Percentiles rank a stretch among this genome's conserved stretches.
Conservation (phyloP, 2,329 filamentous ascomycete genomes). For the Clarireedia sp. region DNA sequence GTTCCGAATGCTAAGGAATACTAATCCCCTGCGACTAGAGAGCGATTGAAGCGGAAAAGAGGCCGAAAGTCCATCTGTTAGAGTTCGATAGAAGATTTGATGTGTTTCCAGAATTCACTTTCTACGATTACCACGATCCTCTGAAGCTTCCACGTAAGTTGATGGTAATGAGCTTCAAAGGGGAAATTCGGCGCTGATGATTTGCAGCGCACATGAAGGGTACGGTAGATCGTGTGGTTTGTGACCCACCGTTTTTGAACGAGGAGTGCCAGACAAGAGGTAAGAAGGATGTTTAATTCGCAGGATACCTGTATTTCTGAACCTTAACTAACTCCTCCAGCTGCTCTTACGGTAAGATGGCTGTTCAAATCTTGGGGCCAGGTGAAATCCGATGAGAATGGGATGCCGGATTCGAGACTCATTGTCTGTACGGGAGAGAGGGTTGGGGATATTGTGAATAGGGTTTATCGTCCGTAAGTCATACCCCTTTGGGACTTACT, state of each 20-base stretch:
- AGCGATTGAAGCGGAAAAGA: conserved; percentile 29
- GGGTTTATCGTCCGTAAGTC: conserved; percentile 59
- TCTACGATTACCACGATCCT: conserved; percentile 67
- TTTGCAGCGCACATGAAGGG: conserved; percentile 48
- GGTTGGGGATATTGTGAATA: conserved; percentile 57
- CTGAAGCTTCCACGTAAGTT: conserved; percentile 51
- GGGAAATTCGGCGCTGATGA: not conserved
- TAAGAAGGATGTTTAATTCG: conserved; percentile 26
- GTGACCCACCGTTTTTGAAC: conserved; percentile 72
- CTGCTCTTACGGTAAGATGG: conserved; percentile 68
- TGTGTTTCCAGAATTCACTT: conserved; percentile 66
- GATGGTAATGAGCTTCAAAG: no score
- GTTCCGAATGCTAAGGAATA: no score
- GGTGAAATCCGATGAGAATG: conserved; percentile 1
- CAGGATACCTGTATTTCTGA: not conserved
- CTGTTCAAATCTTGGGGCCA: conserved; percentile 42
- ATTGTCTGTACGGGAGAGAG: conserved; percentile 72
- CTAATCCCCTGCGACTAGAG: not conserved
- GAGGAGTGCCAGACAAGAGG: conserved; percentile 75
- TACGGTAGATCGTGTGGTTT: conserved; percentile 60
- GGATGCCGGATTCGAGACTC: conserved; percentile 30
- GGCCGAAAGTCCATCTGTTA: conserved; percentile 56
- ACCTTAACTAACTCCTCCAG: conserved; percentile 32
- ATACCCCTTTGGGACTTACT: not conserved
- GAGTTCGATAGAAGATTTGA: conserved; percentile 69